Evolutionary conservation across 306 rosid species (phyloP).

Genomic region (Aeschynomene evenia): DNA sequence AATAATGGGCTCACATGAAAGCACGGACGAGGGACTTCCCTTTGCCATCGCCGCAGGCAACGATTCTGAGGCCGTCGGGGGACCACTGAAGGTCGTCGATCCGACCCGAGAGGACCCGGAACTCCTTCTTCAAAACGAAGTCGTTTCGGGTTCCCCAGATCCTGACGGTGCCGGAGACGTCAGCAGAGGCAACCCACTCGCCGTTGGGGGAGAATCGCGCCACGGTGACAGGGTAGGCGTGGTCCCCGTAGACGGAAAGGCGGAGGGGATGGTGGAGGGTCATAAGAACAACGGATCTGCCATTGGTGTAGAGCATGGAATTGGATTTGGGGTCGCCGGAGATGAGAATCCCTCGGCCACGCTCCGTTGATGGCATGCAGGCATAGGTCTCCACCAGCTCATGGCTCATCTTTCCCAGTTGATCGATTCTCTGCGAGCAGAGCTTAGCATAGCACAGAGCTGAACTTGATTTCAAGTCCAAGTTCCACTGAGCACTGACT

Average conservation of each 20-base stretch:
- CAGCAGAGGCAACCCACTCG: conserved; percentile 96
- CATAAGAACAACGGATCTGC: conserved; percentile 78
- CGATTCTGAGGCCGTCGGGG: conserved; percentile 86
- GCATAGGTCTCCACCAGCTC: conserved; percentile 76
- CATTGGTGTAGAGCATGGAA: conserved; percentile 68
- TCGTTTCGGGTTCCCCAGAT: conserved; percentile 87
- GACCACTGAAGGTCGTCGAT: conserved; percentile 99
- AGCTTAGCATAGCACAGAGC: too few relatives aligned
- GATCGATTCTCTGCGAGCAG: neutral
- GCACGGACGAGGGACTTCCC: conserved; percentile 93
- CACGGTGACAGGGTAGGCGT: conserved; percentile 81
- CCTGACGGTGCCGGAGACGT: conserved; percentile 79
- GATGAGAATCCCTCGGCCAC: conserved; percentile 92
- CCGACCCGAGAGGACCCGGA: conserved; percentile 78
- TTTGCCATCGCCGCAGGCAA: conserved; percentile 87
- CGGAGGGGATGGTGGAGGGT: conserved; percentile 76
- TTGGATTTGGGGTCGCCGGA: conserved; percentile 81
- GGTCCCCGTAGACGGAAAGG: conserved; percentile 82
- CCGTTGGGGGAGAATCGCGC: conserved; percentile 90
- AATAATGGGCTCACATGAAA: conserved; percentile 55
- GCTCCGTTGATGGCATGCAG: conserved; percentile 77
- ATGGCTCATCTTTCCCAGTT: conserved; percentile 34
- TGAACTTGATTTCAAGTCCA: too few relatives aligned
- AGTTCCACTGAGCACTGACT: too few relatives aligned
- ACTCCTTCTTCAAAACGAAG: conserved; percentile 89